Evolutionary conservation across 2,329 filamentous ascomycete species (phyloP).

Genomic region (Endoconidiophora laricicola): DNA sequence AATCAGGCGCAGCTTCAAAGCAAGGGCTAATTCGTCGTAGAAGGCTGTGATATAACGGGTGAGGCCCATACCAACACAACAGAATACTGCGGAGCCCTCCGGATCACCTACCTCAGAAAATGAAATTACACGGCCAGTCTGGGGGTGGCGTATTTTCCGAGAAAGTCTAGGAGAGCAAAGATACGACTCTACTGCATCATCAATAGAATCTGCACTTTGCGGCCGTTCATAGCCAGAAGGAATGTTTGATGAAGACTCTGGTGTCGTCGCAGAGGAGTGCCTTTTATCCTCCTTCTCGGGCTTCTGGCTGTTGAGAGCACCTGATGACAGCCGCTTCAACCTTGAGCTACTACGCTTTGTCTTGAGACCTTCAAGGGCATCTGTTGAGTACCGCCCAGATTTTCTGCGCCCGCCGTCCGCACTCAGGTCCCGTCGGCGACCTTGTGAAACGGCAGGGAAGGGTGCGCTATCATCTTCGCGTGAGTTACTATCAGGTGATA

Average conservation of each 20-base stretch:
- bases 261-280: slow-evolving; percentile 14
- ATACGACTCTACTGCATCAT: slow-evolving; percentile 74
- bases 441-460: slow-evolving; percentile 50
- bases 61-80: slow-evolving; percentile 93
- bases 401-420: slow-evolving; percentile 27
- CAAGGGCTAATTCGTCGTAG: slow-evolving; percentile 86
- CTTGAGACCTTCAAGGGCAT: slow-evolving; percentile 27
- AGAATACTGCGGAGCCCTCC: slow-evolving; percentile 80
- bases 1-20: slow-evolving; percentile 75
- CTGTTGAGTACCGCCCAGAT: slow-evolving; percentile 33
- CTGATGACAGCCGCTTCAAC: slow-evolving; percentile 38
- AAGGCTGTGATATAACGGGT: slow-evolving; percentile 94
- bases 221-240: slow-evolving; percentile 53
- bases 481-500: slow-evolving; percentile 19
- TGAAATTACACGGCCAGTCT: slow-evolving; percentile 74
- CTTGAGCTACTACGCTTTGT: slow-evolving; percentile 40
- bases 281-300: slow-evolving; percentile 21
- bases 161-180: slow-evolving; percentile 69
- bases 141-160: slow-evolving; percentile 73
- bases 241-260: slow-evolving; percentile 17
- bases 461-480: slow-evolving; percentile 48
- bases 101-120: slow-evolving; percentile 95
- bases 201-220: slow-evolving; percentile 68
- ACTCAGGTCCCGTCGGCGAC: slow-evolving; percentile 34
- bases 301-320: slow-evolving; percentile 10